Evolutionary conservation across 2,329 filamentous ascomycete genomes (phyloP).

Genomic region (Ceratocystis eucalypticola): DNA sequence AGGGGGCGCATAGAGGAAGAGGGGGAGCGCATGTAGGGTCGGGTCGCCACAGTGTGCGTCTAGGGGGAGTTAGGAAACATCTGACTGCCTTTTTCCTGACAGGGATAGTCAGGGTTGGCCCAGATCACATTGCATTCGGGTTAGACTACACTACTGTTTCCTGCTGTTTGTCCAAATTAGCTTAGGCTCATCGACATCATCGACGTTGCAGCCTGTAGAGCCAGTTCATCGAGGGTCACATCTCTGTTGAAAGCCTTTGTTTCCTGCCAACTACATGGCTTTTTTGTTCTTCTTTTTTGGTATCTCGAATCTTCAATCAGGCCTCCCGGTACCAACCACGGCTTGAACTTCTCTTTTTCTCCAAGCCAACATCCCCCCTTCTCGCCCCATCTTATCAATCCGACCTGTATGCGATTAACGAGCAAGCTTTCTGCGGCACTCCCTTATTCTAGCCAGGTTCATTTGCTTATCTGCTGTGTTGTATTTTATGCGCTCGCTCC

Average conservation of each 20-base stretch:
- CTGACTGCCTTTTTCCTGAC: background rate
- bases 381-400: background rate
- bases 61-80: background rate
- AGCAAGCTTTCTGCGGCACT: background rate
- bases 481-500: constrained; percentile 11
- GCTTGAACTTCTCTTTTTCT: background rate
- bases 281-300: background rate
- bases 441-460: background rate
- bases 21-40: background rate
- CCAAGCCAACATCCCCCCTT: background rate
- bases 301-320: background rate
- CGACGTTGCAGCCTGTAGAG: constrained; percentile 11
- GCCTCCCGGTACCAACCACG: background rate
- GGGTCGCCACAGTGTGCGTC: background rate
- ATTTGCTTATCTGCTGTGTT: constrained; percentile 9
- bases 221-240: background rate
- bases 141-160: background rate
- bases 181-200: constrained; percentile 12
- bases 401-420: background rate
- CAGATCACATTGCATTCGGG: background rate
- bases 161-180: background rate
- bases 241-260: background rate
- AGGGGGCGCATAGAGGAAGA: too few species aligned
- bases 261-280: background rate
- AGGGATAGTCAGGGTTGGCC: background rate